These are phyloP conservation scores for Spergularia azorica DNA, from an alignment of 179 eudicot species.

Conservation along the genomic window DNA sequence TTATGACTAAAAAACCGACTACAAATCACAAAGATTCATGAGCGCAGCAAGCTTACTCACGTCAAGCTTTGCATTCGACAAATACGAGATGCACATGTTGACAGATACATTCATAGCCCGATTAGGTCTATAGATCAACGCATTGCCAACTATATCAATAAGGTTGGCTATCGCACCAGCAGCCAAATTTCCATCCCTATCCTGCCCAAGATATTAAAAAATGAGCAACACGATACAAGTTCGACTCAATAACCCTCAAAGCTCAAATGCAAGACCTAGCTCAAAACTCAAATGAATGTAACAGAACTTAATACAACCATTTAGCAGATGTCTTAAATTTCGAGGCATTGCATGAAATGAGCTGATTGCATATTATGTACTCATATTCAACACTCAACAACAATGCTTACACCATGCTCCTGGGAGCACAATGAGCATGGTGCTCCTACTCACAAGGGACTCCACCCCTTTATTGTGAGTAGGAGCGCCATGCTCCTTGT, in stretches of 20 bases:
- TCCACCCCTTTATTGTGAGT: no score
- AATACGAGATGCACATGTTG: slow-evolving; percentile 69
- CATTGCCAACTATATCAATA: slow-evolving; percentile 73
- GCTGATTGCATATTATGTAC: no score
- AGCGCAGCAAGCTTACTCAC: slow-evolving; percentile 44
- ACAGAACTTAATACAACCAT: not conserved
- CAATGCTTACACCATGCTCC: no score
- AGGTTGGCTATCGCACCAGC: slow-evolving; percentile 78
- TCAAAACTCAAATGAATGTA: not conserved
- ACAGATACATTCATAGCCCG: slow-evolving; percentile 71
- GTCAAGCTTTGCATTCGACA: slow-evolving; percentile 66
- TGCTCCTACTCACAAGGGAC: no score
- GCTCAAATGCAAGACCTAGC: not conserved
- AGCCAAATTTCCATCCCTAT: slow-evolving; percentile 58
- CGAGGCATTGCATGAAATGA: no score
- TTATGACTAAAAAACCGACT: not conserved
- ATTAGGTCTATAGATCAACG: slow-evolving; percentile 46
- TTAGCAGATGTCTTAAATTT: no score
- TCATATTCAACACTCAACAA: no score
- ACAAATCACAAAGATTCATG: not conserved
- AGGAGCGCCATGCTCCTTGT: no score
- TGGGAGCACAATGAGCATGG: no score
- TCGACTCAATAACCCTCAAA: no score
- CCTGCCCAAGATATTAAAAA: slow-evolving; percentile 46
- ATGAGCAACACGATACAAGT: not conserved